These are phyloP conservation scores for Juglanconis sp. DNA, from an alignment of 2,329 filamentous ascomycete species.

Conservation along the genomic window DNA sequence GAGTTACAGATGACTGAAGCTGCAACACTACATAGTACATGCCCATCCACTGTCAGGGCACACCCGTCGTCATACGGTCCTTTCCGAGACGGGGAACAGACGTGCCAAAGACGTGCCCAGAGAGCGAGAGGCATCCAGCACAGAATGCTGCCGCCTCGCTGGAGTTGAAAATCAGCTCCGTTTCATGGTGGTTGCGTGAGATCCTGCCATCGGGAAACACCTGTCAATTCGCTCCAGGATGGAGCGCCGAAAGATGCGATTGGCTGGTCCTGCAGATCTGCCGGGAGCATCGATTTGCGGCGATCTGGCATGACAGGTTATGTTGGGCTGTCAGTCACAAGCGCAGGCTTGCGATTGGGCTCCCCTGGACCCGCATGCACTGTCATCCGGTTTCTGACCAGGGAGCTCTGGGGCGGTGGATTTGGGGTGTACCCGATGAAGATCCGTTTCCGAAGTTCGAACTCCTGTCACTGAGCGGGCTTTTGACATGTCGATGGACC, in stretches of 20 bases:
- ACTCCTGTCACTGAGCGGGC: conserved; percentile 15
- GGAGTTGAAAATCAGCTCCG: not conserved
- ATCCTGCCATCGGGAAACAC: not conserved
- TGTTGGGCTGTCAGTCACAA: conserved; percentile 16
- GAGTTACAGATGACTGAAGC: not conserved
- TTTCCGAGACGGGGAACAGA: not conserved
- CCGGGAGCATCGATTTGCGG: conserved; percentile 18
- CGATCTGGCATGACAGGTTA: conserved; percentile 20
- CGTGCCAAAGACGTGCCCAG: too few relatives aligned
- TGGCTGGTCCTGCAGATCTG: conserved; percentile 19
- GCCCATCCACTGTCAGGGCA: not conserved
- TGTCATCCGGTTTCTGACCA: conserved; percentile 20
- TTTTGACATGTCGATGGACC: conserved; percentile 2
- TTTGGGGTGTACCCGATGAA: conserved; percentile 13
- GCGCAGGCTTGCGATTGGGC: conserved; percentile 17
- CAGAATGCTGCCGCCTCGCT: not conserved
- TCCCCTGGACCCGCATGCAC: conserved; percentile 16
- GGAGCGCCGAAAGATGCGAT: conserved; percentile 14
- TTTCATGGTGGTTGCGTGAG: not conserved
- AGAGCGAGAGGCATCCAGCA: not conserved
- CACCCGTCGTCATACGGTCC: not conserved
- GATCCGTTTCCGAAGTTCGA: conserved; percentile 17
- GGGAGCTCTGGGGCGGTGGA: not conserved
- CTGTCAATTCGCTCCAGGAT: conserved; percentile 9
- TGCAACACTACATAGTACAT: not conserved